These are phyloP conservation scores for Gautieria morchelliformis DNA, from an alignment of 768 basidiomycete genomes.

Conservation along the genomic window DNA sequence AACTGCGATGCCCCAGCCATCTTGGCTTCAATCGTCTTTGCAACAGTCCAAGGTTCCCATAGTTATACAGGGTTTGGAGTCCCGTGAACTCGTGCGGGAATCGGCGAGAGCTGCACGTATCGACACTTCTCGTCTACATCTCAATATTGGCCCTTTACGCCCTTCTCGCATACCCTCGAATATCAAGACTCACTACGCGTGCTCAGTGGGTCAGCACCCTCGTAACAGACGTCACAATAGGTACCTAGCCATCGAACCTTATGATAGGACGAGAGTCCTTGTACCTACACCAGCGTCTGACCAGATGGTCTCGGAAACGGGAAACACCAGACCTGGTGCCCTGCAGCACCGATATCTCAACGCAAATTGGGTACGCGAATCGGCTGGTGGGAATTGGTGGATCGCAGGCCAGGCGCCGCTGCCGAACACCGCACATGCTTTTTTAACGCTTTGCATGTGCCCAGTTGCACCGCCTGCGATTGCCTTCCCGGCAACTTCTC, in stretches of 20 bases:
- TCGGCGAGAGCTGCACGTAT: background rate
- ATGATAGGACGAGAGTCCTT: constrained; percentile 73
- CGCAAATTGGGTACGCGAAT: constrained; percentile 78
- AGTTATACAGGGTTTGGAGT: background rate
- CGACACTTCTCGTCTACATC: constrained; percentile 6
- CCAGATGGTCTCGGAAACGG: too few species aligned
- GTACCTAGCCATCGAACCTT: constrained; percentile 53
- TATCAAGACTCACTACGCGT: constrained; percentile 36
- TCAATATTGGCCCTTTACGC: constrained; percentile 4
- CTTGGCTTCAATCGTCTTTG: constrained; percentile 3
- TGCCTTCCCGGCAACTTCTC: constrained; percentile 10
- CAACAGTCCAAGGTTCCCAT: background rate
- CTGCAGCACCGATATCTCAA: constrained; percentile 56
- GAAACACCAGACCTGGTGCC: constrained; percentile 10
- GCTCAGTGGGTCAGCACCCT: background rate
- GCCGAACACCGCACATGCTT: constrained; percentile 58
- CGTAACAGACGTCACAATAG: background rate
- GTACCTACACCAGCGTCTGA: constrained; percentile 21
- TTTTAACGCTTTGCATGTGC: constrained; percentile 60
- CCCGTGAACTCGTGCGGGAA: constrained; percentile 2
- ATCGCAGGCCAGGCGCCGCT: constrained; percentile 81
- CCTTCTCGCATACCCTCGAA: constrained; percentile 13
- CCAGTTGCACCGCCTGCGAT: constrained; percentile 26
- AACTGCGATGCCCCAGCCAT: background rate
- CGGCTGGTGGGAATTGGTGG: constrained; percentile 67